Base-by-base conservation (phyloP, 768 basidiomycete species). In the Tubosaeta brunneosetosa region DNA sequence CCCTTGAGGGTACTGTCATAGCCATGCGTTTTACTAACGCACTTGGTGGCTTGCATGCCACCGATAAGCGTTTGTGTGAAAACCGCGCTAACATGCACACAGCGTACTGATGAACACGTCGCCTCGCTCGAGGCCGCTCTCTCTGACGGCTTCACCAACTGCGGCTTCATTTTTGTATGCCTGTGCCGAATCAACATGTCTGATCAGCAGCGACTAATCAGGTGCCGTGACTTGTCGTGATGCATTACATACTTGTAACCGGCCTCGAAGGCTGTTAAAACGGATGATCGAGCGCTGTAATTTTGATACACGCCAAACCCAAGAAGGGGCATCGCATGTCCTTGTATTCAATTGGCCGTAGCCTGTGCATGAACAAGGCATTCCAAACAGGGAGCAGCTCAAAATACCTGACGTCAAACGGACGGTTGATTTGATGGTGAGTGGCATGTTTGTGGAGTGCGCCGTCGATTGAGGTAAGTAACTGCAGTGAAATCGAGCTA, bases 291-390 rank as follows among this genome's bases (percentile, higher is more conserved):
- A 46, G 83, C 72, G 44, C 78, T 73, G 58, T 80, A 77, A 68
- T 88, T 88, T 61, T 81, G 76, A 61, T 82, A 89, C 17, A 88
- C 85, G 37, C 81, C 87, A 50, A 88, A 82, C 12, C 88, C 87
- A 3, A 90, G 72, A 6, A 76, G 65, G 22, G 88, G 87, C 71
- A 89, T 82, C 22, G 67, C 51, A 64, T 80, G 66, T 14, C 85
- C 86, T 22, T 76, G 52, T 44, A 10, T 51, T 19, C 14, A 34
- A 42, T 6, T 8, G 49, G 5, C 8, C 36, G 29, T 29, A 29
- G 22, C 29, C 19, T 40, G 42, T 26, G 42, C 32, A 29, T 63
- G 42, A 53, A 47, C 13, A 22, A 53, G 45, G 22, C 17, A 37
- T 40, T 2, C 29, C 33, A 38, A 44, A n/a, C n/a, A 48, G 34